Conservation (phyloP, 768 basidiomycete genomes). For the Amanita molliuscula region DNA sequence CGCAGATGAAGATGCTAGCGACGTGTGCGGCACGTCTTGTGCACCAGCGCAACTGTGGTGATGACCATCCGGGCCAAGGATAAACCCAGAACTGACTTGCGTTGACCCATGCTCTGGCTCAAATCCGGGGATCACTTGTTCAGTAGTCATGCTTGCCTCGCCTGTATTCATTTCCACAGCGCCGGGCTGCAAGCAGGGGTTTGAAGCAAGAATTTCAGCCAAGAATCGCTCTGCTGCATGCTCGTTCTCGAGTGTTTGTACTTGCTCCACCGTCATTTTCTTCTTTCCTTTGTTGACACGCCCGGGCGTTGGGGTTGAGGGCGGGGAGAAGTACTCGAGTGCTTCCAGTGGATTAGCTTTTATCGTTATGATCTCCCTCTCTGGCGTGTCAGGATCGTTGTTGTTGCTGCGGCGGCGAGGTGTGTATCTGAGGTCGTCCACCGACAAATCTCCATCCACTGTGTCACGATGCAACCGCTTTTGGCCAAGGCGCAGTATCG, state of each 20-base stretch:
- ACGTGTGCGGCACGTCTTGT: too few relatives aligned
- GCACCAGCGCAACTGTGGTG: too few relatives aligned
- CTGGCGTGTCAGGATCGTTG: neutral
- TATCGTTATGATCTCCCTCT: neutral
- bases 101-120: neutral
- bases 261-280: constrained; percentile 10
- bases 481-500: neutral
- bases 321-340: neutral
- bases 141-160: neutral
- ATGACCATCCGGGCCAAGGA: too few relatives aligned
- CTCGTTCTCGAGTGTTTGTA: constrained; percentile 7
- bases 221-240: neutral
- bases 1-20: too few relatives aligned
- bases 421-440: constrained; percentile 6
- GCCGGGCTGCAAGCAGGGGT: neutral
- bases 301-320: constrained; percentile 1
- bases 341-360: neutral
- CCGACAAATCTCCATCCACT: neutral
- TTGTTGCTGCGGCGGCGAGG: constrained; percentile 4
- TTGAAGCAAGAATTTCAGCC: neutral
- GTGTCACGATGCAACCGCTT: neutral
- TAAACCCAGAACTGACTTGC: neutral
- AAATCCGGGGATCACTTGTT: neutral
- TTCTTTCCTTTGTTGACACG: constrained; percentile 11
- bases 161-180: neutral